phyloP scores from a whole-genome alignment of 2,329 filamentous ascomycete species.

The Ascochyta fabae region DNA sequence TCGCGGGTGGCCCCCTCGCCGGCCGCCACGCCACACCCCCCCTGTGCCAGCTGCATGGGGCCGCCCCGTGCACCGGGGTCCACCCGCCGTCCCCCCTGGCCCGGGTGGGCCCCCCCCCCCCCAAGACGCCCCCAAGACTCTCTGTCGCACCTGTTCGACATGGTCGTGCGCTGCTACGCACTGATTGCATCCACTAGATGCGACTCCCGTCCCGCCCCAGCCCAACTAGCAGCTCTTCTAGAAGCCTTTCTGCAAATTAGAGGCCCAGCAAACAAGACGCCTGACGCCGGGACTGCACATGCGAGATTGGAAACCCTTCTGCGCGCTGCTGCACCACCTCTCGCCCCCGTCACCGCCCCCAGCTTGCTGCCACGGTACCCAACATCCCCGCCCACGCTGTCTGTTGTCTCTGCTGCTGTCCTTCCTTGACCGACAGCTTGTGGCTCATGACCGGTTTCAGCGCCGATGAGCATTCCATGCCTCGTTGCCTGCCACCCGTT shows the following conservation, averaged over 20 bases:
- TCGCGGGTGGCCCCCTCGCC: too few species aligned
- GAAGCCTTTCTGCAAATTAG: slow-evolving; percentile 46
- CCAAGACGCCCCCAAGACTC: background rate
- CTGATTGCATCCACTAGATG: slow-evolving; percentile 27
- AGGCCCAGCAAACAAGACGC: slow-evolving; percentile 30
- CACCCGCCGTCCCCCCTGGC: too few species aligned
- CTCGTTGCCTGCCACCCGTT: slow-evolving; percentile 6
- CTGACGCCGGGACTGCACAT: slow-evolving; percentile 24
- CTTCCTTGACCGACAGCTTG: slow-evolving; percentile 17
- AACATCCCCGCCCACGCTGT: background rate
- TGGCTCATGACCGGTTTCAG: slow-evolving; percentile 22
- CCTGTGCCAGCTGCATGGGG: too few species aligned
- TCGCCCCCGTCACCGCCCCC: slow-evolving; percentile 20
- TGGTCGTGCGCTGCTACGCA: slow-evolving; percentile 27
- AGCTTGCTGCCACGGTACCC: slow-evolving; percentile 15
- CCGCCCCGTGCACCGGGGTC: too few species aligned
- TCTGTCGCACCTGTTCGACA: slow-evolving; percentile 37
- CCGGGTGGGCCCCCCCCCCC: too few species aligned
- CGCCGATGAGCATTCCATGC: slow-evolving; percentile 19
- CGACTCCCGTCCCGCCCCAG: slow-evolving; percentile 32
- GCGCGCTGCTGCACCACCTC: slow-evolving; percentile 21
- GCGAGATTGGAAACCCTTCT: slow-evolving; percentile 36
- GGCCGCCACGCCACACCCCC: too few species aligned
- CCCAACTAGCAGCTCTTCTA: slow-evolving; percentile 47
- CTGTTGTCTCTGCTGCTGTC: slow-evolving; percentile 19